Evolutionary conservation across 2,329 filamentous ascomycete genomes (phyloP).

Genomic region (Trichoderma brevicompactum): DNA sequence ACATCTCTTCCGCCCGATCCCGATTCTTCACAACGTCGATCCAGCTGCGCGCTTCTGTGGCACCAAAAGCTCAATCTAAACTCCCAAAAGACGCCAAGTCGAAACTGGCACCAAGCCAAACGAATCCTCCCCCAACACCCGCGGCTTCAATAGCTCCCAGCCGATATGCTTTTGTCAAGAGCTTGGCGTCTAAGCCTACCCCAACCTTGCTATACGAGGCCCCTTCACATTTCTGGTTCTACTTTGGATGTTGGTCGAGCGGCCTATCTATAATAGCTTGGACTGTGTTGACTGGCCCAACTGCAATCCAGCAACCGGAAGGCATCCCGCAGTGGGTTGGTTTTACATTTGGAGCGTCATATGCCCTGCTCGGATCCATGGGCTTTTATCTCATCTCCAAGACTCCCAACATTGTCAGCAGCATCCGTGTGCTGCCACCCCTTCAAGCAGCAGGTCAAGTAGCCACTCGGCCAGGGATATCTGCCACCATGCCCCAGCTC

Average conservation of each 20-base stretch:
- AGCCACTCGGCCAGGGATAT: conserved; percentile 26
- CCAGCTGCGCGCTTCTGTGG: conserved; percentile 33
- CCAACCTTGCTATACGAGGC: conserved; percentile 67
- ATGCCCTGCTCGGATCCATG: conserved; percentile 62
- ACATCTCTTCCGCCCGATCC: conserved; percentile 32
- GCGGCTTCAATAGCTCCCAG: conserved; percentile 34
- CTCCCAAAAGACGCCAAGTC: conserved; percentile 29
- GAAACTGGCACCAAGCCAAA: conserved; percentile 26
- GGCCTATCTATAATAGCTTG: conserved; percentile 49
- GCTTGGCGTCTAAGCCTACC: conserved; percentile 58
- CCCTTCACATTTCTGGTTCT: conserved; percentile 66
- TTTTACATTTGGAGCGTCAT: conserved; percentile 60
- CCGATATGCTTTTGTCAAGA: conserved; percentile 55
- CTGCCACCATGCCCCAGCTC: conserved; percentile 47
- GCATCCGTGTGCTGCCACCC: conserved; percentile 61
- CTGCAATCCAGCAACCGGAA: conserved; percentile 47
- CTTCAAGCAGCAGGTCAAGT: conserved; percentile 35
- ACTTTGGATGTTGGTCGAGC: conserved; percentile 62
- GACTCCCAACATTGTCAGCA: conserved; percentile 60
- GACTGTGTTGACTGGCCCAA: conserved; percentile 43
- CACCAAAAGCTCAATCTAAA: conserved; percentile 32
- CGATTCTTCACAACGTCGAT: conserved; percentile 41
- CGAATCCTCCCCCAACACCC: conserved; percentile 27
- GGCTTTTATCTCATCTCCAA: conserved; percentile 64
- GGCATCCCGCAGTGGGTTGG: conserved; percentile 62